Conservation (phyloP, 108 stramenopile species). For the Aurantiochytrium sp. region DNA sequence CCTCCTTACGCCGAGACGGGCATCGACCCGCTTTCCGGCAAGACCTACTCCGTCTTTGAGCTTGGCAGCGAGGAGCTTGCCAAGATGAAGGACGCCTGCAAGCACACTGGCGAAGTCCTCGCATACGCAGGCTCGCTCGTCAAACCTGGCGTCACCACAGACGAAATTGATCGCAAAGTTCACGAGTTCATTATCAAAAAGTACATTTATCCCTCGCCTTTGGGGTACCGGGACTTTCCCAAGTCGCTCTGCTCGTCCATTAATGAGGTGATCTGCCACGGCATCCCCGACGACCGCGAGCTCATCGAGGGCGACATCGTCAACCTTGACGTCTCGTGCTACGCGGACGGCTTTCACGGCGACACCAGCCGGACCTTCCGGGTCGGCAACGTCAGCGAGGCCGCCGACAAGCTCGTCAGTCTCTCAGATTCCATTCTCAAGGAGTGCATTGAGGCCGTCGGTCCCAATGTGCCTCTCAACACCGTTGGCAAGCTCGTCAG, state of each 20-base stretch:
- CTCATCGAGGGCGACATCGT: slow-evolving; percentile 83
- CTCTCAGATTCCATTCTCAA: slow-evolving; percentile 41
- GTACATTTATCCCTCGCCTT: slow-evolving; percentile 86
- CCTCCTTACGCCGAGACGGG: slow-evolving; percentile 21
- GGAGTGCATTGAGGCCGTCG: slow-evolving; percentile 34
- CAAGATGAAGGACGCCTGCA: slow-evolving; percentile 77
- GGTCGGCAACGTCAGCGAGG: slow-evolving; percentile 49
- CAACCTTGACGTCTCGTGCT: slow-evolving; percentile 88
- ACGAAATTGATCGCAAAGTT: slow-evolving; percentile 85
- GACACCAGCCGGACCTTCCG: slow-evolving; percentile 97
- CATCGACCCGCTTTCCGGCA: background rate
- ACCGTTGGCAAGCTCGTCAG: slow-evolving; percentile 84
- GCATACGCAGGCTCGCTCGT: slow-evolving; percentile 79
- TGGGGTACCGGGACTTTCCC: slow-evolving; percentile 95
- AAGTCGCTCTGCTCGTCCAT: slow-evolving; percentile 94
- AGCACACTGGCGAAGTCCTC: slow-evolving; percentile 75
- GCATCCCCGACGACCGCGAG: slow-evolving; percentile 84
- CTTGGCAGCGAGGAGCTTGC: slow-evolving; percentile 78
- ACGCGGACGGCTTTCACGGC: slow-evolving; percentile 85
- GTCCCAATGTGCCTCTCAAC: slow-evolving; percentile 71
- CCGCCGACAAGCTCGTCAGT: background rate
- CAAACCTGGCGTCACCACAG: slow-evolving; percentile 79
- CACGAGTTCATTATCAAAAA: slow-evolving; percentile 78
- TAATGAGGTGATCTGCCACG: slow-evolving; percentile 98
- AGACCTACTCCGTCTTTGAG: slow-evolving; percentile 73